Evolutionary conservation across 2,329 filamentous ascomycete genomes (phyloP).

Genomic region (Colletotrichum sp.): DNA sequence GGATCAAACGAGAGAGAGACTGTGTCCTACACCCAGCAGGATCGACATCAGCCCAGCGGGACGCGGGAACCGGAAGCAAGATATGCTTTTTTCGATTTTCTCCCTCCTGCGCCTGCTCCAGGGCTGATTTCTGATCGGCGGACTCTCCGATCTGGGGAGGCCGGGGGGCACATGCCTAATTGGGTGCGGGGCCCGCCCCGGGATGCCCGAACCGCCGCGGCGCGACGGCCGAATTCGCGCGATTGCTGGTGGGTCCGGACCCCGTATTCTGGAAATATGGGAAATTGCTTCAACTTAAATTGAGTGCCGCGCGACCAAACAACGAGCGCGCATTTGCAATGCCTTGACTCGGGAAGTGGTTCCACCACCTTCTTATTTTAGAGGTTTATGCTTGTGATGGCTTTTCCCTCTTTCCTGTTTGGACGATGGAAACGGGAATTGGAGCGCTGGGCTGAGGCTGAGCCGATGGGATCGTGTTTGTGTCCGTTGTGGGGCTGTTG

Average conservation of each 20-base stretch:
- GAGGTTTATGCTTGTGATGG: neutral
- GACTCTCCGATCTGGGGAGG: neutral
- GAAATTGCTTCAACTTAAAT: slow-evolving; percentile 9
- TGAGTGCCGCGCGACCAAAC: neutral
- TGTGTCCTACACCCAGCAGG: neutral
- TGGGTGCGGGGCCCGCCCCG: neutral
- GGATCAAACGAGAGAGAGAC: neutral
- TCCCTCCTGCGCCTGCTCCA: fast-evolving
- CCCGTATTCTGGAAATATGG: slow-evolving; percentile 6
- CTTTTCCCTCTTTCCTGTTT: neutral
- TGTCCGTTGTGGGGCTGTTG: neutral
- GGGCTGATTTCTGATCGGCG: neutral
- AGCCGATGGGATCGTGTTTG: neutral
- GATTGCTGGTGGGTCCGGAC: neutral
- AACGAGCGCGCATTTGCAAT: neutral
- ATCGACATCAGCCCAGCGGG: neutral
- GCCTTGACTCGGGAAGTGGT: neutral
- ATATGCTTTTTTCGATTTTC: neutral
- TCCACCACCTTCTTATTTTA: neutral
- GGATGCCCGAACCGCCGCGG: neutral
- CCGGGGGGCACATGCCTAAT: neutral
- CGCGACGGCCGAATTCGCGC: neutral
- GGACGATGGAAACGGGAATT: neutral
- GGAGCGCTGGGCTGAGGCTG: neutral
- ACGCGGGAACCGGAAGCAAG: neutral